These are phyloP conservation scores for Uronychia binucleata DNA, from an alignment of 73 alveolate species.

Conservation along the genomic window DNA sequence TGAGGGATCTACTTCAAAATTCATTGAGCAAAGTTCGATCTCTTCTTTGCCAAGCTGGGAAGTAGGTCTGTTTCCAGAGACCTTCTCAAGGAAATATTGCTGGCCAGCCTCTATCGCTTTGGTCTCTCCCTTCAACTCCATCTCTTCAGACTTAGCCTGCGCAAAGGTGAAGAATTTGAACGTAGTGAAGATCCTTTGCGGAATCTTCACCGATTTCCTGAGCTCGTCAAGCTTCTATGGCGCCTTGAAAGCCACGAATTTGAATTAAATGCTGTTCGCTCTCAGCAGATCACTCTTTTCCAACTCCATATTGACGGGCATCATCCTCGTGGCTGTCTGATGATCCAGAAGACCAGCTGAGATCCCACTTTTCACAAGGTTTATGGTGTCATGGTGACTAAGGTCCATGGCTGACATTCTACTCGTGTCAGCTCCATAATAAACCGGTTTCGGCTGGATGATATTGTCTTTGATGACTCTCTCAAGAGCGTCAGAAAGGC, in stretches of 20 bases:
- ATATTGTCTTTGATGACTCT: constrained; percentile 12
- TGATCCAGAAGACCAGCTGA: neutral
- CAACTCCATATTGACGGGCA: neutral
- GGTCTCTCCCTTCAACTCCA: neutral
- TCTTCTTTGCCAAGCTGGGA: constrained; percentile 3
- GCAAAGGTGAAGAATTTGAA: constrained; percentile 52
- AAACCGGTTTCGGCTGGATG: neutral
- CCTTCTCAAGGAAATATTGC: constrained; percentile 10
- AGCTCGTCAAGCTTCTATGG: neutral
- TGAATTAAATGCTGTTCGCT: constrained; percentile 23
- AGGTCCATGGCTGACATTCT: neutral
- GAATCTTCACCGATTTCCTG: neutral
- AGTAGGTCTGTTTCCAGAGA: neutral
- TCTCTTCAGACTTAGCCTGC: constrained; percentile 3
- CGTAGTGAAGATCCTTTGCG: constrained; percentile 17
- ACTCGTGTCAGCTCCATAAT: neutral
- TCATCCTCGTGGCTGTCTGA: neutral
- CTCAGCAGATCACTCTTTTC: constrained; percentile 19
- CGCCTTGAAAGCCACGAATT: constrained; percentile 39
- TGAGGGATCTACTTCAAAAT: constrained; percentile 38
- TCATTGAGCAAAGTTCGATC: constrained; percentile 7
- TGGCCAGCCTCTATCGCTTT: constrained; percentile 6
- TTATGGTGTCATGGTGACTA: neutral
- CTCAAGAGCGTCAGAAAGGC: constrained; percentile 29
- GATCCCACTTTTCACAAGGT: neutral